Base-by-base conservation (phyloP, 345 rosid genomes). In the Lepidium africanum region DNA sequence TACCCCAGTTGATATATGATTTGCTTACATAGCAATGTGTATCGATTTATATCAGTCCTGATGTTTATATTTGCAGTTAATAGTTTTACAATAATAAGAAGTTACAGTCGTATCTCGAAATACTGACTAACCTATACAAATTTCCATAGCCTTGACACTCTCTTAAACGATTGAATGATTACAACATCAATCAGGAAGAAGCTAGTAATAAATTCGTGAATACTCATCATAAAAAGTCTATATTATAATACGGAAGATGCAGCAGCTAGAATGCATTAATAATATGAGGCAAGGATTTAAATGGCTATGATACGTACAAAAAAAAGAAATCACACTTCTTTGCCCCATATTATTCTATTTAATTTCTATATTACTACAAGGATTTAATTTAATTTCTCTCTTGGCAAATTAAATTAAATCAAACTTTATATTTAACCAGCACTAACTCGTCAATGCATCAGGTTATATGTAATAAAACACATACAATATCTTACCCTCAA, bases 401-500 rank as follows among this genome's bases (percentile, higher is more conserved):
- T n/a, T n/a, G n/a, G n/a, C n/a, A n/a, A n/a, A n/a, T n/a, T n/a
- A n/a, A n/a, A n/a, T n/a, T n/a, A n/a, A n/a, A n/a, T 56, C 61
- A 54, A 40, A 13, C 37, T 41, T 59, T n/a, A n/a, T 17, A 59
- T 37, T 63, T 45, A n/a, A 38, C 50, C 45, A 51, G 51, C 59
- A 52, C 51, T 32, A 65, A 52, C 10, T 30, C 55, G 52, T 54
- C 57, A 50, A 23, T 41, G 10, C 50, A 37, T 23, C 50, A 53
- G n/a, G 23, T 17, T 32, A 32, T 54, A 41, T 17, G 8, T 11
- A 40, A 49, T 52, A 71, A 69, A 59, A 41, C 27, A 35, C 46
- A 27, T 48, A 12, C 75, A 75, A 55, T 59, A 63, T 68, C 90
- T 89, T 89, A 92, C 98, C 76, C 89, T 91, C 86, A 89, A 69